Evolutionary conservation across 495 filamentous ascomycete species (phyloP).

Genomic region (Aspergillus cavernicola): DNA sequence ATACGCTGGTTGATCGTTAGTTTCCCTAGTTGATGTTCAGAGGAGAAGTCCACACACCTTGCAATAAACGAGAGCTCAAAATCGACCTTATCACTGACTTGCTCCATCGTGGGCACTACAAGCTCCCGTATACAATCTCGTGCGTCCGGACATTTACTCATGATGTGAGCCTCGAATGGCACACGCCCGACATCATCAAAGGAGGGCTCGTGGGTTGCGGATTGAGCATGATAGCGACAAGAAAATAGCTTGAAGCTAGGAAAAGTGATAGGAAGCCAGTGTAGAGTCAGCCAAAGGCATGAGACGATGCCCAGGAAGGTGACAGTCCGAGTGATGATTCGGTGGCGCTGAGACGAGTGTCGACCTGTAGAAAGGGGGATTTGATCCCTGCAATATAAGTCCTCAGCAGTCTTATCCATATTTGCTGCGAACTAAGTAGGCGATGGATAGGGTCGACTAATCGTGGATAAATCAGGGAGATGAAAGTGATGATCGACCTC

Average conservation of each 20-base stretch:
- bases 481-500: background rate
- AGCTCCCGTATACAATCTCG: conserved; percentile 74
- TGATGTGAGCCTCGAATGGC: conserved; percentile 85
- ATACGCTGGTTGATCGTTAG: conserved; percentile 26
- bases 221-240: conserved; percentile 7
- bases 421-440: too few species aligned
- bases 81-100: conserved; percentile 76
- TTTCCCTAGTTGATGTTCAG: background rate
- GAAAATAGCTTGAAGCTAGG: conserved; percentile 5
- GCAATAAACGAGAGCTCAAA: conserved; percentile 92
- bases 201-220: background rate
- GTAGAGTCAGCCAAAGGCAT: conserved; percentile 21
- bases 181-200: conserved; percentile 42
- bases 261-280: conserved; percentile 11
- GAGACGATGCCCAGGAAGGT: conserved; percentile 20
- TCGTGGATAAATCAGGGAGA: conserved; percentile 3
- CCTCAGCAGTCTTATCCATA: conserved; percentile 15
- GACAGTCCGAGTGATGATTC: conserved; percentile 10
- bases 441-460: too few species aligned
- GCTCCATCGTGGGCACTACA: conserved; percentile 82
- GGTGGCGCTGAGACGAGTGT: conserved; percentile 17
- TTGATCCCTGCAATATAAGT: background rate
- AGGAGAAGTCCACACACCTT: conserved; percentile 42
- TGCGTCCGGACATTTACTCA: conserved; percentile 93
- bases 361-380: background rate